These are phyloP conservation scores for Lasiodiplodia hormozganensis DNA, from an alignment of 2,329 filamentous ascomycete species.

Conservation along the genomic window DNA sequence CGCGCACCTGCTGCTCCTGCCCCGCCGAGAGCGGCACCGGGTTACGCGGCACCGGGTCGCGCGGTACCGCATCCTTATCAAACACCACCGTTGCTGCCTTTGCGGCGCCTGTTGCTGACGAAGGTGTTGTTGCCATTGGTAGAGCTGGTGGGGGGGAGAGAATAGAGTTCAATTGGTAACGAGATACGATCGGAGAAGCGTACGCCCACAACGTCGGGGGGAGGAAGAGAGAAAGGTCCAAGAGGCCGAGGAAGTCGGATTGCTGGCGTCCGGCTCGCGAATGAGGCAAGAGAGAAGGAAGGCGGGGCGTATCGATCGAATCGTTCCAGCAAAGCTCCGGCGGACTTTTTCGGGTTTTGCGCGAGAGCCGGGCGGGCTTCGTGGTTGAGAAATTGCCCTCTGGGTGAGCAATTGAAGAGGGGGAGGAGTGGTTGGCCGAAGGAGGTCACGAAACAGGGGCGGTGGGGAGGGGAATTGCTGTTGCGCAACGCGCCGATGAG, in stretches of 20 bases:
- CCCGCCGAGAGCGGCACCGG: slow-evolving; percentile 82
- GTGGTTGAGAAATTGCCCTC: too few relatives aligned
- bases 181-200: not conserved
- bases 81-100: not conserved
- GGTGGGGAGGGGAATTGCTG: not conserved
- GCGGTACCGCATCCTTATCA: slow-evolving; percentile 14
- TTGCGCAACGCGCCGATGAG: slow-evolving; percentile 4
- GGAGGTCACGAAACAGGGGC: not conserved
- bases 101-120: not conserved
- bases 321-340: not conserved
- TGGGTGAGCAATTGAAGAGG: not conserved
- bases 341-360: slow-evolving; percentile 2
- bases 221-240: too few relatives aligned
- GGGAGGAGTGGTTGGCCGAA: not conserved
- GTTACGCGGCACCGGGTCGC: slow-evolving; percentile 59
- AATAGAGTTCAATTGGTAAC: not conserved
- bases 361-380: not conserved
- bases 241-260: too few relatives aligned
- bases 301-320: too few relatives aligned
- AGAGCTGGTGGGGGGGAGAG: not conserved
- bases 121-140: slow-evolving; percentile 14
- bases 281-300: too few relatives aligned
- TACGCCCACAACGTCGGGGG: too few relatives aligned
- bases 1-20: slow-evolving; percentile 82
- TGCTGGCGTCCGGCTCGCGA: too few relatives aligned